These are phyloP conservation scores for Cryptococcus depauperatus DNA, from an alignment of 1,284 basidiomycete species.

Conservation along the genomic window DNA sequence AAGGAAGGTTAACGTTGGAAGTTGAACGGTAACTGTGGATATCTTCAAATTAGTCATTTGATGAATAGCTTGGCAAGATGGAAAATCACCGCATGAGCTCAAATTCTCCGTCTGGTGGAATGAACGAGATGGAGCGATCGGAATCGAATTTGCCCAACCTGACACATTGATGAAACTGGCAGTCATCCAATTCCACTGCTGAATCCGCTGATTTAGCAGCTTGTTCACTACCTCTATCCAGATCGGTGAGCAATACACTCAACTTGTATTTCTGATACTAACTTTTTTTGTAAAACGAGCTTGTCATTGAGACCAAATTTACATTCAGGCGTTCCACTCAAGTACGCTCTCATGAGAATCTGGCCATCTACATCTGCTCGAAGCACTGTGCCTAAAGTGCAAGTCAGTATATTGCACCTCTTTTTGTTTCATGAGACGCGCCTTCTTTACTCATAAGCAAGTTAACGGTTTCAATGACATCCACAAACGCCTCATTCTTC, in stretches of 20 bases:
- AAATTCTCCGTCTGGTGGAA: constrained; percentile 98
- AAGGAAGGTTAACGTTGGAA: constrained; percentile 87
- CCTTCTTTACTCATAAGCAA: constrained; percentile 93
- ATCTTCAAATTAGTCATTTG: too few species aligned
- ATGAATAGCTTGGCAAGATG: too few species aligned
- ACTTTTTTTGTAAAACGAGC: constrained; percentile 82
- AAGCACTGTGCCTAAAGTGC: constrained; percentile 65
- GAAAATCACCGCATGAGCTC: constrained; percentile 93
- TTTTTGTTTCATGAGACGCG: constrained; percentile 35
- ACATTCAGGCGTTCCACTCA: constrained; percentile 89
- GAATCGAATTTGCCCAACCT: constrained; percentile 89
- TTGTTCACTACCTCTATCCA: constrained; percentile 48
- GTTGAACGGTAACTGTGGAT: constrained; percentile 91
- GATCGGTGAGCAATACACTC: background rate
- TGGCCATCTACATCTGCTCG: constrained; percentile 98
- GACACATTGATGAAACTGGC: constrained; percentile 98
- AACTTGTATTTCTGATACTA: constrained; percentile 5
- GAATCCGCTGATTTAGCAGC: constrained; percentile 52
- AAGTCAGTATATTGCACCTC: background rate
- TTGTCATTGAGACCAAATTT: constrained; percentile 98
- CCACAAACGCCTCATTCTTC: constrained; percentile 97
- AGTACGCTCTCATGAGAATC: constrained; percentile 95
- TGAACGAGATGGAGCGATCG: constrained; percentile 86
- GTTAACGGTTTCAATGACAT: constrained; percentile 95
- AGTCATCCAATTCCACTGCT: constrained; percentile 92